Percentiles rank a stretch among this genome's conserved stretches.
phyloP scores from a whole-genome alignment of 805 yeast species.

The Metschnikowia lunata region DNA sequence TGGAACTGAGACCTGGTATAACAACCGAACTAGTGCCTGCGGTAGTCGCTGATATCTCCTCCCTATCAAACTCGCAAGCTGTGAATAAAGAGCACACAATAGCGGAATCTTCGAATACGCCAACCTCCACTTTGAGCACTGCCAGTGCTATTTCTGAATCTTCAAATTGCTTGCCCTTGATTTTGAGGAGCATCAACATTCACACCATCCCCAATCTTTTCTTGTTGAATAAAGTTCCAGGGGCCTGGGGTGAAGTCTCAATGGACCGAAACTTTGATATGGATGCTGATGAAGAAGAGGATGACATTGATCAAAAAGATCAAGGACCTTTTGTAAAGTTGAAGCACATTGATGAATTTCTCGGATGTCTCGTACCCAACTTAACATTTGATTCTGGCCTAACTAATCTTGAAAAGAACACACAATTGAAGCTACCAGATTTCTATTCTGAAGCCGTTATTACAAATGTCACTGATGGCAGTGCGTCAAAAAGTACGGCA shows the following conservation, averaged over 20 bases:
- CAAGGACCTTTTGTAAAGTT: conserved; percentile 29
- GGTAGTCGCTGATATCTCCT: no score
- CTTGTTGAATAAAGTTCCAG: conserved; percentile 29
- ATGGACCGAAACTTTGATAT: conserved; percentile 27
- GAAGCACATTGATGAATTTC: conserved; percentile 28
- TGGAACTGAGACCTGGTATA: no score
- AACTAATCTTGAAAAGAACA: conserved; percentile 13
- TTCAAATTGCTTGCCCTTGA: conserved; percentile 63
- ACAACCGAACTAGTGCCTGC: no score
- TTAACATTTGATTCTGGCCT: conserved; percentile 36
- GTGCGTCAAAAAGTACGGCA: conserved; percentile 18
- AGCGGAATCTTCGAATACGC: not conserved
- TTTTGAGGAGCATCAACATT: conserved; percentile 59
- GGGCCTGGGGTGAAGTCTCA: conserved; percentile 12
- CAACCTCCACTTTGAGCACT: conserved; percentile 1
- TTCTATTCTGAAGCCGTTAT: conserved; percentile 6
- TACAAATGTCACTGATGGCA: conserved; percentile 13
- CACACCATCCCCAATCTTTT: conserved; percentile 57
- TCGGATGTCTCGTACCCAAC: conserved; percentile 40
- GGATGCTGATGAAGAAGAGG: conserved; percentile 34
- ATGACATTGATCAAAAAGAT: conserved; percentile 28
- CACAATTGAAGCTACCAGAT: conserved; percentile 14
- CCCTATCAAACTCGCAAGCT: no score
- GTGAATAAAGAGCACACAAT: no score
- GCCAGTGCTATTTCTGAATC: conserved; percentile 25